phyloP scores from a whole-genome alignment of 495 filamentous ascomycete genomes.

The Darksidea phi region DNA sequence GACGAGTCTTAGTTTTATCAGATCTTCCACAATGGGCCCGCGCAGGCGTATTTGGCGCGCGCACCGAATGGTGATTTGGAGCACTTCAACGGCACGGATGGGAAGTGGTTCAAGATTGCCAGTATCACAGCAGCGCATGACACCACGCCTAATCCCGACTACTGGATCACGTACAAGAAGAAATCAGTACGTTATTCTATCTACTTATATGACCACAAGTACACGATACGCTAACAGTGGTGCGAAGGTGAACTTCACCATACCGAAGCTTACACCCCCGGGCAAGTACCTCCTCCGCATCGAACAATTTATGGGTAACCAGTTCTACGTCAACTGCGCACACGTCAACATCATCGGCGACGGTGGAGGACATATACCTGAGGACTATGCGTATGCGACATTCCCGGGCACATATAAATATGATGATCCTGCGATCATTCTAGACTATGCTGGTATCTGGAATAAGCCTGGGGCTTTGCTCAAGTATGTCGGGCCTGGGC shows the following conservation, averaged over 20 bases:
- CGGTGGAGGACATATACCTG: constrained; percentile 6
- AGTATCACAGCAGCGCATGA: no score
- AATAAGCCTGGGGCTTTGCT: no score
- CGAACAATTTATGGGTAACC: neutral
- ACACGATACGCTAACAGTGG: no score
- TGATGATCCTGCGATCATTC: constrained; percentile 46
- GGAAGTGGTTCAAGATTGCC: no score
- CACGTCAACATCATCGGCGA: neutral
- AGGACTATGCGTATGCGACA: constrained; percentile 46
- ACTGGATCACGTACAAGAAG: no score
- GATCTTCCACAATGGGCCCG: constrained; percentile 1
- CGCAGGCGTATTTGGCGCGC: neutral
- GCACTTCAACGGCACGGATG: neutral
- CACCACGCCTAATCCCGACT: no score
- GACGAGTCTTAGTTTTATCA: no score
- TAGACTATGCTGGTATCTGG: no score
- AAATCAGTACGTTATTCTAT: no score
- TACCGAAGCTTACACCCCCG: neutral
- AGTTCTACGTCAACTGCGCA: constrained; percentile 1
- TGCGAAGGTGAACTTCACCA: constrained; percentile 34
- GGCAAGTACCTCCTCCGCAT: constrained; percentile 3
- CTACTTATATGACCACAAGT: no score
- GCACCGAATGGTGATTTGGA: neutral
- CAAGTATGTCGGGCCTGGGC: no score
- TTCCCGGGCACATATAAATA: constrained; percentile 52